Evolutionary conservation across 129 eudicot species (phyloP).

Genomic region (Artemisia tridentata): DNA sequence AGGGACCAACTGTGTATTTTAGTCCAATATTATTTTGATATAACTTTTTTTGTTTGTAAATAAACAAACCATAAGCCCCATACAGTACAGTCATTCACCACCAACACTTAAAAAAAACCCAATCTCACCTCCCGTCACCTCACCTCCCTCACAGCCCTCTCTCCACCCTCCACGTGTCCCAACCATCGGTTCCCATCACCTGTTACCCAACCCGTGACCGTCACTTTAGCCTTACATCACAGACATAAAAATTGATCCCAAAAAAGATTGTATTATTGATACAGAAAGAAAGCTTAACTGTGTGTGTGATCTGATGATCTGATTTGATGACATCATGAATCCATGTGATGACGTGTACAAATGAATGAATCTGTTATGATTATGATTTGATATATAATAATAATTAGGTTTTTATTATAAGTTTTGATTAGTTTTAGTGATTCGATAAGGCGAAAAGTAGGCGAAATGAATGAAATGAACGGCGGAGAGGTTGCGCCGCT

Average conservation of each 20-base stretch:
- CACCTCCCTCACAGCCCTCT: not conserved
- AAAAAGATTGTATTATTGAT: too few species aligned
- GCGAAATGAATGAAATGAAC: constrained; percentile 57
- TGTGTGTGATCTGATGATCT: not conserved
- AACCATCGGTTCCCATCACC: not conserved
- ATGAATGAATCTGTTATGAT: not conserved
- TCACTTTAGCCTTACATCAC: constrained; percentile 24
- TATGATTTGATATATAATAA: too few species aligned
- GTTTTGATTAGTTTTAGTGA: not conserved
- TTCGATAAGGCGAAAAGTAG: constrained; percentile 6
- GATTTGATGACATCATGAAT: too few species aligned
- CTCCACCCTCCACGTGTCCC: not conserved
- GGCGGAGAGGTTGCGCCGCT: constrained; percentile 61
- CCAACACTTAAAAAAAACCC: constrained; percentile 17
- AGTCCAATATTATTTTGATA: too few species aligned
- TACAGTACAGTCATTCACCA: constrained; percentile 27
- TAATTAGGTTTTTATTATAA: too few species aligned
- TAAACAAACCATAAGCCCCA: constrained; percentile 13
- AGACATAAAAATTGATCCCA: constrained; percentile 1
- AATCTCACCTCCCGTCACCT: constrained; percentile 20
- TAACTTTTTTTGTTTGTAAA: too few species aligned
- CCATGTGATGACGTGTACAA: not conserved
- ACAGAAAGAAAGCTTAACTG: too few species aligned
- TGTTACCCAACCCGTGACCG: not conserved
- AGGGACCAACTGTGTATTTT: too few species aligned